Percentiles rank a stretch among this genome's conserved stretches.
Conservation (phyloP, 169 alveolate species). For the Eimeria acervulina region DNA sequence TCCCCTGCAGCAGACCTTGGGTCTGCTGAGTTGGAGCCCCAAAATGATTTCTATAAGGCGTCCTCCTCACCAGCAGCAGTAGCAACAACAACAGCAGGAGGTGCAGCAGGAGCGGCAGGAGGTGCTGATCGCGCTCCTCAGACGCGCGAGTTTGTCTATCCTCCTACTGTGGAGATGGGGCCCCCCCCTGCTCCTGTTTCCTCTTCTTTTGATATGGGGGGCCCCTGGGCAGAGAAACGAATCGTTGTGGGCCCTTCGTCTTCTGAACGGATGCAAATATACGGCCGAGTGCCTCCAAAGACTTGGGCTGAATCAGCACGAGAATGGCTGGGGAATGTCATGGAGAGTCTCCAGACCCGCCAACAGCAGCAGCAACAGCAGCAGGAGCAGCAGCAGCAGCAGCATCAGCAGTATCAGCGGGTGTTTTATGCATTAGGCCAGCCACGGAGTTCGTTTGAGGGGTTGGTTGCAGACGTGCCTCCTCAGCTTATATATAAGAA, state of each 20-base stretch:
- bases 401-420: no score
- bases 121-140: neutral
- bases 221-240: constrained; percentile 53
- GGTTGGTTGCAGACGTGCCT: constrained; percentile 3
- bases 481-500: neutral
- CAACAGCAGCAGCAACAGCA: no score
- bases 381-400: no score
- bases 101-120: neutral
- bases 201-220: neutral
- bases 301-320: no score
- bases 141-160: neutral
- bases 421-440: neutral
- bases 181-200: neutral
- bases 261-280: neutral
- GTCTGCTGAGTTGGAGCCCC: neutral
- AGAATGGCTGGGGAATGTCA: neutral
- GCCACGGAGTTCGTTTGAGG: neutral
- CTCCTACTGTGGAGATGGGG: neutral
- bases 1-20: neutral
- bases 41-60: neutral
- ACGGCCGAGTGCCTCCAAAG: neutral
- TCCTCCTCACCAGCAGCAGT: neutral
- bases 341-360: no score
- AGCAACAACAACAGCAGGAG: neutral
- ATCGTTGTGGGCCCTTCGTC: neutral